Percentiles rank a stretch among this genome's conserved stretches.
These are phyloP conservation scores for Xylaria sp. DNA, from an alignment of 2,329 filamentous ascomycete species.

Conservation along the genomic window DNA sequence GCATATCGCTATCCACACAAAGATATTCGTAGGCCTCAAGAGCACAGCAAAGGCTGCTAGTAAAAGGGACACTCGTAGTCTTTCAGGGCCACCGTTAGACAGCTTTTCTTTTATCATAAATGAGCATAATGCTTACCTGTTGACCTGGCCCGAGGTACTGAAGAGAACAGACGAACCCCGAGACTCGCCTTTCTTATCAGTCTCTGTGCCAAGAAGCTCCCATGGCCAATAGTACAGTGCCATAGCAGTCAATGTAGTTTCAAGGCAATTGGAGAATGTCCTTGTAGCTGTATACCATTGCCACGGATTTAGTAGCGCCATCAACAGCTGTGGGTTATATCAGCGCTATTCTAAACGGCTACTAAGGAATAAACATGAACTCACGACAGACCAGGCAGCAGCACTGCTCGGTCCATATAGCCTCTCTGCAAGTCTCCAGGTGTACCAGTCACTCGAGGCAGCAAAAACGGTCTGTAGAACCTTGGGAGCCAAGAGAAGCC, in stretches of 20 bases:
- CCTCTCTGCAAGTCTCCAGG: constrained; percentile 80
- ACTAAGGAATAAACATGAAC: constrained; percentile 48
- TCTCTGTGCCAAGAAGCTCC: constrained; percentile 66
- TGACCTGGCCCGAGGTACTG: constrained; percentile 47
- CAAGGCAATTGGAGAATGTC: constrained; percentile 93
- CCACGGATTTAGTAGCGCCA: constrained; percentile 84
- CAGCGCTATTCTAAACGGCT: constrained; percentile 26
- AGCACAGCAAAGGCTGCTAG: constrained; percentile 85
- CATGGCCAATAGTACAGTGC: constrained; percentile 90
- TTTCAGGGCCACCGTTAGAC: constrained; percentile 43
- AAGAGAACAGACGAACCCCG: constrained; percentile 48
- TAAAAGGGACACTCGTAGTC: constrained; percentile 71
- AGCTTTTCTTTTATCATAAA: not conserved
- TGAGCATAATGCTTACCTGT: constrained; percentile 42
- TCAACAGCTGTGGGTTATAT: constrained; percentile 64
- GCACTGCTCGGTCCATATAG: constrained; percentile 75
- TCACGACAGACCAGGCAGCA: constrained; percentile 75
- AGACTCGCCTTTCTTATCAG: constrained; percentile 54
- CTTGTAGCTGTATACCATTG: constrained; percentile 96
- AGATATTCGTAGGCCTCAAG: constrained; percentile 85
- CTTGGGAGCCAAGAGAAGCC: constrained; percentile 79
- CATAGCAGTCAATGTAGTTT: constrained; percentile 84
- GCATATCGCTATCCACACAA: constrained; percentile 82
- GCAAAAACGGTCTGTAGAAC: constrained; percentile 80
- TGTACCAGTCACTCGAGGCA: constrained; percentile 83